Evolutionary conservation across 257 asterid genomes (phyloP).

Genomic region (Fraxinus cuspidata): DNA sequence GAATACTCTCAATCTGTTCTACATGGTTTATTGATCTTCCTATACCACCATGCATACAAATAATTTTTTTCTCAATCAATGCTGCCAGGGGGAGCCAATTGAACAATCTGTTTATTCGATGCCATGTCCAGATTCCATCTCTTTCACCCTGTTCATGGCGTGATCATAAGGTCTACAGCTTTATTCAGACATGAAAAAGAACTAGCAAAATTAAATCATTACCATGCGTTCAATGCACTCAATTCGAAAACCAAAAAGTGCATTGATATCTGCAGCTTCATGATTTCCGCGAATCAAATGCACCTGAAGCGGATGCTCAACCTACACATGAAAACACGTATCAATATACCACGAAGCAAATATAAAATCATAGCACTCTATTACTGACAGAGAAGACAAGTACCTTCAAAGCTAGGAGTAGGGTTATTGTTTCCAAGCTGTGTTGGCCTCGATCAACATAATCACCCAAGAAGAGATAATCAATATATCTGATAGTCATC

Average conservation of each 20-base stretch:
- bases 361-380: conserved; percentile 9
- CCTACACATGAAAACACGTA: conserved; percentile 47
- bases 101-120: conserved; percentile 88
- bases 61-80: conserved; percentile 86
- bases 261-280: conserved; percentile 99
- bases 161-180: conserved; percentile 21
- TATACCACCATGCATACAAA: conserved; percentile 99
- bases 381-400: conserved; percentile 20
- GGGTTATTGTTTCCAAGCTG: conserved; percentile 93
- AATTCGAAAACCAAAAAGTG: conserved; percentile 95
- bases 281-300: conserved; percentile 98
- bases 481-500: conserved; percentile 76
- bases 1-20: conserved; percentile 91
- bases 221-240: conserved; percentile 99
- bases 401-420: conserved; percentile 97
- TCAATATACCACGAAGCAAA: conserved; percentile 18
- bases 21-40: conserved; percentile 97
- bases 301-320: conserved; percentile 80
- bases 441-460: conserved; percentile 99
- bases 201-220: conserved; percentile 13
- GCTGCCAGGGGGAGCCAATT: conserved; percentile 99
- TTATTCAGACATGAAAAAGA: conserved; percentile 12
- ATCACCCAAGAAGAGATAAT: conserved; percentile 98
- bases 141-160: conserved; percentile 85
- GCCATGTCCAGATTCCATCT: conserved; percentile 99